Base-by-base conservation (phyloP, 805 yeast species). In the Metschnikowia proteae region DNA sequence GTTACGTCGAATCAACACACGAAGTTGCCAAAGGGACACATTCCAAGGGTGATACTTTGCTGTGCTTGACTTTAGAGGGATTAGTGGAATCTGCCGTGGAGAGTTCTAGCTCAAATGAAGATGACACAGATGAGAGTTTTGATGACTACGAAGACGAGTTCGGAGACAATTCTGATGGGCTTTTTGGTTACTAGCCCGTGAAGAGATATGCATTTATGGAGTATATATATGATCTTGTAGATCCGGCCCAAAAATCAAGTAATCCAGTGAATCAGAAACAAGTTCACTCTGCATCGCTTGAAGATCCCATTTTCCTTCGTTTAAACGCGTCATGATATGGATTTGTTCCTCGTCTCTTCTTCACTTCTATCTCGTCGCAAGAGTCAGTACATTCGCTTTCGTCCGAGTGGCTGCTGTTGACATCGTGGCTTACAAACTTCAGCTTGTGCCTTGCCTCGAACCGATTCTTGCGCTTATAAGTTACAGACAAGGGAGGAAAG, bases 1-100 rank as follows among this genome's bases (percentile, higher is more conserved):
- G 97, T 74, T 84, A 87, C 53, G 85, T 94, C 26, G 98, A 91
- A 65, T 88, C 95, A 7, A 74, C 82, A 1, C 88, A 83, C 62
- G 74, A 73, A 17, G 91, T 94, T 23, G 74, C 79, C 2, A 71
- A 79, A 57, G 82, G 83, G 45, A 71, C 75, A 8, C 69, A 62
- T 38, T 56, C 78, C 27, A 83, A 83, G 66, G 84, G 85, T 52
- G 88, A 83, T 57, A 80, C 82, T 0, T 67, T 83, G 48, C 62
- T 71, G 45, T 65, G 71, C 53, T 66, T 75, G 54, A 60, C 72
- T 10, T 65, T 74, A 52, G 76, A 72, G 49, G 76, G 75, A 0
- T 57, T 70, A 47, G 75, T 67, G 37, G 63, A 59, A 37, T 65
- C 63, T 13, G 67, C 64, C 11, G 56, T 66, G 67, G 60, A 72